Conservation (phyloP, 768 basidiomycete genomes). For the Lepiota venenata region DNA sequence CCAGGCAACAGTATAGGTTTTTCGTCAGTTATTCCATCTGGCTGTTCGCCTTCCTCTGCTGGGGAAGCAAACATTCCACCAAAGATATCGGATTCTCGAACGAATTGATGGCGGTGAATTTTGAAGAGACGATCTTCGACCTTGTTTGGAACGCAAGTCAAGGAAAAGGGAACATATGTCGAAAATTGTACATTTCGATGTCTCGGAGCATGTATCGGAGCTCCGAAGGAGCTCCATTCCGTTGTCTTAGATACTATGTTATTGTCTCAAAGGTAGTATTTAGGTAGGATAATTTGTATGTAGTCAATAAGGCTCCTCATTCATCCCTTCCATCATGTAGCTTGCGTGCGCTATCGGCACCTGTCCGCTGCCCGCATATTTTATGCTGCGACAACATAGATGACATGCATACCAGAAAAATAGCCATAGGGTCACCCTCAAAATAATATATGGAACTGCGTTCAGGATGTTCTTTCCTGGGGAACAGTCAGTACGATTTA, state of each 20-base stretch:
- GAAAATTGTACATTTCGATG: too few relatives aligned
- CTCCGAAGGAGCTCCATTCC: too few relatives aligned
- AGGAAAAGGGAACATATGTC: not conserved
- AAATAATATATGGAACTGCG: not conserved
- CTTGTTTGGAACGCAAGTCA: conserved; percentile 16
- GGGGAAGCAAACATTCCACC: conserved; percentile 29
- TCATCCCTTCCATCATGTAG: too few relatives aligned
- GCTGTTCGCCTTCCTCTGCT: conserved; percentile 2
- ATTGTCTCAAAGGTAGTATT: too few relatives aligned
- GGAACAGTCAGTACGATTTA: not conserved
- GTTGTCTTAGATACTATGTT: too few relatives aligned
- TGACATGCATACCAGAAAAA: not conserved
- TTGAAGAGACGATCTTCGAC: conserved; percentile 37
- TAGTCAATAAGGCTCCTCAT: too few relatives aligned
- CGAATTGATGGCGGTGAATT: conserved; percentile 32
- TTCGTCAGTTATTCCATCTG: conserved; percentile 11
- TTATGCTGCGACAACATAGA: too few relatives aligned
- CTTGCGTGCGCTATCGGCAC: too few relatives aligned
- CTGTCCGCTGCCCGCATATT: too few relatives aligned
- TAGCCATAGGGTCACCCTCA: not conserved
- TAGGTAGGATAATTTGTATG: too few relatives aligned
- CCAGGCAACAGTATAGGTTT: conserved; percentile 29
- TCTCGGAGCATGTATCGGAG: too few relatives aligned
- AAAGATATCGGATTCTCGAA: conserved; percentile 32
- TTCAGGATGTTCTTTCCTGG: not conserved